These are phyloP conservation scores for Fusarium incarnatum DNA, from an alignment of 2,329 filamentous ascomycete species.

Conservation along the genomic window DNA sequence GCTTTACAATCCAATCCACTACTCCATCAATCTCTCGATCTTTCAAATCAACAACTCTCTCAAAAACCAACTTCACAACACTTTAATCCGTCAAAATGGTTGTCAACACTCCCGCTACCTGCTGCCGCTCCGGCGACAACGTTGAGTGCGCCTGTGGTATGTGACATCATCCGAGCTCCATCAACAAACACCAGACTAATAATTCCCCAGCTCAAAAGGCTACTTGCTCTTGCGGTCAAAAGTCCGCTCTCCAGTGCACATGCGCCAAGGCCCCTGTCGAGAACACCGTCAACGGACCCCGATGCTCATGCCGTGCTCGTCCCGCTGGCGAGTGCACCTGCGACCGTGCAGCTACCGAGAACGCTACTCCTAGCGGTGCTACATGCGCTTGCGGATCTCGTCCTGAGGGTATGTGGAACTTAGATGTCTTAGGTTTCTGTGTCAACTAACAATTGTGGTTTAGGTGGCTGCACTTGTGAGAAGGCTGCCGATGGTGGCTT, in stretches of 20 bases:
- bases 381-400: constrained; percentile 84
- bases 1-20: constrained; percentile 3
- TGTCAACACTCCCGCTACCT: constrained; percentile 58
- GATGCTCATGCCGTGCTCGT: constrained; percentile 86
- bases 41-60: too few relatives aligned
- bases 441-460: constrained; percentile 15
- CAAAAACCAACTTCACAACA: neutral
- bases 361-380: constrained; percentile 67
- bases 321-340: constrained; percentile 86
- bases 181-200: neutral
- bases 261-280: constrained; percentile 82
- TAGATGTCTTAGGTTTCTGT: neutral
- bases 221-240: constrained; percentile 89
- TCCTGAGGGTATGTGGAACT: constrained; percentile 68
- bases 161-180: constrained; percentile 44
- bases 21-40: neutral
- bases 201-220: constrained; percentile 66
- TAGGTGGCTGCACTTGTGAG: constrained; percentile 84
- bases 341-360: constrained; percentile 77
- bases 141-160: constrained; percentile 68
- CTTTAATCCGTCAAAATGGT: constrained; percentile 48
- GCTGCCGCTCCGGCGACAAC: constrained; percentile 66
- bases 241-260: constrained; percentile 85
- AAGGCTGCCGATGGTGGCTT: constrained; percentile 73
- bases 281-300: constrained; percentile 77